Conservation (phyloP, 2,329 filamentous ascomycete species). For the Pseudopyricularia javanii region DNA sequence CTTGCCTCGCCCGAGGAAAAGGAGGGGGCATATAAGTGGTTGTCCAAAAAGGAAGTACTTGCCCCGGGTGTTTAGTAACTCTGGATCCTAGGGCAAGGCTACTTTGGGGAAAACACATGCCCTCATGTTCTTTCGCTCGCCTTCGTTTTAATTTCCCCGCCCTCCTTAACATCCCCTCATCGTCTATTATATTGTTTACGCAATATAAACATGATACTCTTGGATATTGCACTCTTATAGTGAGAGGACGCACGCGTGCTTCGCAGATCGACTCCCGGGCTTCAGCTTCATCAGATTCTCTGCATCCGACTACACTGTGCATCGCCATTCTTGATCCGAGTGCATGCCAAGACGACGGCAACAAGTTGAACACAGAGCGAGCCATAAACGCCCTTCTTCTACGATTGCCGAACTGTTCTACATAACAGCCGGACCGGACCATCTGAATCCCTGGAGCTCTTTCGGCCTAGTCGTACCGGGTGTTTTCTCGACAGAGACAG, state of each 20-base stretch:
- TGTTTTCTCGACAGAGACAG: neutral
- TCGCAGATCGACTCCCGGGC: conserved; percentile 22
- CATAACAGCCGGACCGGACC: neutral
- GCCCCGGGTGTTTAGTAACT: neutral
- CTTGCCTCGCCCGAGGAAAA: neutral
- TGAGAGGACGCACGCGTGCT: conserved; percentile 15
- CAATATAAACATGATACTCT: conserved; percentile 27
- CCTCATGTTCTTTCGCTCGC: neutral
- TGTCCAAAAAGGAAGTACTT: neutral
- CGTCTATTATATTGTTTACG: conserved; percentile 22
- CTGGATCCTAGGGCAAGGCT: neutral
- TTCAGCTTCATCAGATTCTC: conserved; percentile 9
- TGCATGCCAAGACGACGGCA: conserved; percentile 25
- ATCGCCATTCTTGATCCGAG: conserved; percentile 18
- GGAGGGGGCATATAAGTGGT: neutral
- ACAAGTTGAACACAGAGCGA: neutral
- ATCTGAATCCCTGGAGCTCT: neutral
- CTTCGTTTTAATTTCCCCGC: neutral
- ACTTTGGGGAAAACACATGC: neutral
- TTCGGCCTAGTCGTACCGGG: neutral
- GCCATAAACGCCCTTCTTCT: neutral
- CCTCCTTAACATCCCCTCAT: conserved; percentile 18
- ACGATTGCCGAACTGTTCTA: neutral
- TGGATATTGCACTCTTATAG: conserved; percentile 24
- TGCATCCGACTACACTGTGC: conserved; percentile 5